Percentiles rank a stretch among this genome's conserved stretches.
phyloP scores from a whole-genome alignment of 331 rosid genomes.

The Telfairia occidentalis region DNA sequence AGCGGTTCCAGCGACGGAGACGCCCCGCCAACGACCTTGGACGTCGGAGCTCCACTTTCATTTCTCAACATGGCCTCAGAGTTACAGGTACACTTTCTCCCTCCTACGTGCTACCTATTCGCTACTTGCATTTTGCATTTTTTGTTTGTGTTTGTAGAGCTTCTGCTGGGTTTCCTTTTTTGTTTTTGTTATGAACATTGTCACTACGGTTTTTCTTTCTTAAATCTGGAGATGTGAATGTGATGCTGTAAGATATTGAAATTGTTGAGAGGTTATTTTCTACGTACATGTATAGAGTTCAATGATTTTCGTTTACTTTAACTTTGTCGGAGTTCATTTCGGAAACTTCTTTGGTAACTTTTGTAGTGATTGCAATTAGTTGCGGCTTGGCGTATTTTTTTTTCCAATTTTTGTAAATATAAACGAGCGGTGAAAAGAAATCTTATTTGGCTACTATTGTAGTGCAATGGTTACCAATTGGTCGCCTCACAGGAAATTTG shows the following conservation, averaged over 20 bases:
- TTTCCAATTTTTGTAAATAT: too few relatives aligned
- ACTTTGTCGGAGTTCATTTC: too few relatives aligned
- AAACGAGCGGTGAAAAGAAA: not conserved
- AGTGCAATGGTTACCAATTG: too few relatives aligned
- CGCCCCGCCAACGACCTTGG: not conserved
- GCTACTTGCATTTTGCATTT: too few relatives aligned
- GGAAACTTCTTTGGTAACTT: too few relatives aligned
- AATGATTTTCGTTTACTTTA: not conserved
- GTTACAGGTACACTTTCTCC: slow-evolving; percentile 32
- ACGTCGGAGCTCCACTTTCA: slow-evolving; percentile 15
- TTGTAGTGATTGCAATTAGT: too few relatives aligned
- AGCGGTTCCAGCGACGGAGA: slow-evolving; percentile 6
- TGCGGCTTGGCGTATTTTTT: too few relatives aligned
- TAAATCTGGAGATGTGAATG: not conserved
- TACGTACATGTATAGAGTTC: not conserved
- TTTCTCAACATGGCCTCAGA: slow-evolving; percentile 43
- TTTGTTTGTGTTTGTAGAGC: not conserved
- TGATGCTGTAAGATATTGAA: not conserved
- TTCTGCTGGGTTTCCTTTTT: not conserved
- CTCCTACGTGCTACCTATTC: too few relatives aligned
- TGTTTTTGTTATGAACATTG: not conserved
- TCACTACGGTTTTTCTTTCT: too few relatives aligned
- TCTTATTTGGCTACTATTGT: too few relatives aligned
- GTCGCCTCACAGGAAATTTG: not conserved
- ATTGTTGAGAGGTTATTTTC: not conserved